Percentiles rank a stretch among this genome's conserved stretches.
Evolutionary conservation across 371 early-diverging fungal genomes (phyloP).

Genomic region (Conidiobolus incongruus): DNA sequence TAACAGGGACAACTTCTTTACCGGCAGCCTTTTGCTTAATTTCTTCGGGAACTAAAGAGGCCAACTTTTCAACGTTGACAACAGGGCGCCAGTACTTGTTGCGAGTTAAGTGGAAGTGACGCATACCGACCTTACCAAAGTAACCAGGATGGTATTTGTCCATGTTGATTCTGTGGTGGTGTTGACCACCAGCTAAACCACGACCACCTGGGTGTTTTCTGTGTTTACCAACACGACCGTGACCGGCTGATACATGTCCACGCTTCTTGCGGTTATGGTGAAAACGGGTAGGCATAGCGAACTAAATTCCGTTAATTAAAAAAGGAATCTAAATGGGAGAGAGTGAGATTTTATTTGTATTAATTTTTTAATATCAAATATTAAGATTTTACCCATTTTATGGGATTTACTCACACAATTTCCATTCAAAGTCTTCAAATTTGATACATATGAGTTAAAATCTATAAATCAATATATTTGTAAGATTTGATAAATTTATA

Average conservation of each 20-base stretch:
- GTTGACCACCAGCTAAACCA: slow-evolving; percentile 99
- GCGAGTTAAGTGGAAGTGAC: slow-evolving; percentile 93
- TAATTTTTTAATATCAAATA: too few relatives aligned
- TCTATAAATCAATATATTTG: too few relatives aligned
- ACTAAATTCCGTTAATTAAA: slow-evolving; percentile 33
- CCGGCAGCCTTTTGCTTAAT: slow-evolving; percentile 70
- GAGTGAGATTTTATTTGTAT: too few relatives aligned
- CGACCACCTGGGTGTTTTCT: slow-evolving; percentile 99
- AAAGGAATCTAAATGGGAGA: too few relatives aligned
- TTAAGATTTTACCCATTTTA: too few relatives aligned
- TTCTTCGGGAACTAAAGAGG: slow-evolving; percentile 85
- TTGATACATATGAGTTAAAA: too few relatives aligned
- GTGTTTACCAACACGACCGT: slow-evolving; percentile 95
- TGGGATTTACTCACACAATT: too few relatives aligned
- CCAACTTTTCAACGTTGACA: slow-evolving; percentile 87
- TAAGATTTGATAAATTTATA: too few relatives aligned
- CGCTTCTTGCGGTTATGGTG: slow-evolving; percentile 74
- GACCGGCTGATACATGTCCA: slow-evolving; percentile 86
- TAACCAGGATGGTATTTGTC: slow-evolving; percentile 99
- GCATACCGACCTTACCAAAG: slow-evolving; percentile 99
- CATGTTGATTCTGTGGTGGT: slow-evolving; percentile 99
- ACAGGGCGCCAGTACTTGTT: slow-evolving; percentile 73
- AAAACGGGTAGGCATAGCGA: slow-evolving; percentile 52
- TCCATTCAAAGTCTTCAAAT: too few relatives aligned
- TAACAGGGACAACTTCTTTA: slow-evolving; percentile 81